Evolutionary conservation across 1,139 yeast species (phyloP), one percentile per base, ranked within the genome.

Genomic region (Tardiomyces blankii): DNA sequence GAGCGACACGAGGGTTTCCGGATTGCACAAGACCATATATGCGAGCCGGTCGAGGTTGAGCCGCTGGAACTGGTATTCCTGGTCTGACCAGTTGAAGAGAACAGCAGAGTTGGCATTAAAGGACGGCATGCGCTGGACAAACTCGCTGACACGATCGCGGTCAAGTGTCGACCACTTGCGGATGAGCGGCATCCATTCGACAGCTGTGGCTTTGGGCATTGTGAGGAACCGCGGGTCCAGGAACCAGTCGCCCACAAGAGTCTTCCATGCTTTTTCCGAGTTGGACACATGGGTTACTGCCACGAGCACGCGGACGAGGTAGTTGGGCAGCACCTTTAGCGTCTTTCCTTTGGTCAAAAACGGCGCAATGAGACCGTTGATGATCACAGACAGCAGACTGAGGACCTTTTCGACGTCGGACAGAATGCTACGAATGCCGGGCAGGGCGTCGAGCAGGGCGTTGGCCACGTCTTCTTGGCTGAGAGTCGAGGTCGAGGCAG

Each of bases 71-170:
- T 73, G 75, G 30, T 78, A 67, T 52, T 54, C 91, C 16, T 82
- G 77, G 50, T 86, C 95, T 51, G 80, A 79, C 89, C 94, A 84
- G 40, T 75, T 78, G 62, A 85, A 84, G 25, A 77, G 51, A 12
- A 62, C 77, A 13, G 80, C 70, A 0, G 81, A 68, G 5, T 80
- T 67, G 1, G 79, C 65, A 27, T 73, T 71, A 43, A 70, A 66
- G 8, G 78, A 70, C 0, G 78, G 63, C n/a, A 82, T 58, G 48
- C 74, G 52, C 30, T 48, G 67, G 18, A 67, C 47, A 33, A 81
- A 66, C 25, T 85, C 95, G 3, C 61, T 59, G 43, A 83, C 60
- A 45, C 75, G 77, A 8, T 80, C 89, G 43, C 74, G 74, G 47
- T 82, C 89, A 33, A 64, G 65, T 1, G 63, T 58, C 6, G 77